A percentile compares a stretch with the other conserved stretches of the same genome.
These are phyloP conservation scores for Tephrocybe sp. DNA, from an alignment of 768 basidiomycete genomes.

Conservation along the genomic window DNA sequence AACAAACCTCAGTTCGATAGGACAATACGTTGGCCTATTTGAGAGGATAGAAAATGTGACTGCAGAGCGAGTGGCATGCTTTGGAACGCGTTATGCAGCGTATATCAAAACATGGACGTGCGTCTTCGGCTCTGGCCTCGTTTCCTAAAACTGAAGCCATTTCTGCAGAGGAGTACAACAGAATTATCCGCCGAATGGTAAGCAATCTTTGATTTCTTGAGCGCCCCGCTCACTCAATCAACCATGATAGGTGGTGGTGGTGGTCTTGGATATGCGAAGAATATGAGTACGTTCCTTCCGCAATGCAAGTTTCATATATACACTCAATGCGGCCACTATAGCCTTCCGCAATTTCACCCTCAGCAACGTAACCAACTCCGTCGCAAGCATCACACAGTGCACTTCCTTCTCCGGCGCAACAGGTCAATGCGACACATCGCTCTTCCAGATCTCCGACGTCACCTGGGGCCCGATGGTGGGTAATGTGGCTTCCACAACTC, in stretches of 20 bases:
- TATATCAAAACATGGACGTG: slow-evolving; percentile 38
- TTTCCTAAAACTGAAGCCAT: not conserved
- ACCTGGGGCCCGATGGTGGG: slow-evolving; percentile 29
- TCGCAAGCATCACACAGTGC: slow-evolving; percentile 27
- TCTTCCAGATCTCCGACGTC: slow-evolving; percentile 32
- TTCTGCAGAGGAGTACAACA: slow-evolving; percentile 23
- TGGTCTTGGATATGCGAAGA: slow-evolving; percentile 29
- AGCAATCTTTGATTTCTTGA: not conserved
- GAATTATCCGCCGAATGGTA: slow-evolving; percentile 32
- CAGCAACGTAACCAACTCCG: slow-evolving; percentile 18
- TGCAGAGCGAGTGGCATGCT: slow-evolving; percentile 24
- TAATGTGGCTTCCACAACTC: slow-evolving; percentile 19
- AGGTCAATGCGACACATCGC: slow-evolving; percentile 32
- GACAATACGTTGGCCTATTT: slow-evolving; percentile 31
- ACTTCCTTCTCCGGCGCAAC: slow-evolving; percentile 32
- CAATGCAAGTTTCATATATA: too few relatives aligned
- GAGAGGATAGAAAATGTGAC: slow-evolving; percentile 32
- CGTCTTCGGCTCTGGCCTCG: not conserved
- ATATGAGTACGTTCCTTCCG: slow-evolving; percentile 27
- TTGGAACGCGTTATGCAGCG: slow-evolving; percentile 24
- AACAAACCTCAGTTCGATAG: slow-evolving; percentile 22
- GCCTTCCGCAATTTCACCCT: slow-evolving; percentile 27
- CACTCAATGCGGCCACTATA: slow-evolving; percentile 1
- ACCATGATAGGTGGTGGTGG: slow-evolving; percentile 27
- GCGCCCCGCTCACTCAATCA: not conserved